Conservation (phyloP, 2,329 filamentous ascomycete genomes). For the Aureobasidium sp. region DNA sequence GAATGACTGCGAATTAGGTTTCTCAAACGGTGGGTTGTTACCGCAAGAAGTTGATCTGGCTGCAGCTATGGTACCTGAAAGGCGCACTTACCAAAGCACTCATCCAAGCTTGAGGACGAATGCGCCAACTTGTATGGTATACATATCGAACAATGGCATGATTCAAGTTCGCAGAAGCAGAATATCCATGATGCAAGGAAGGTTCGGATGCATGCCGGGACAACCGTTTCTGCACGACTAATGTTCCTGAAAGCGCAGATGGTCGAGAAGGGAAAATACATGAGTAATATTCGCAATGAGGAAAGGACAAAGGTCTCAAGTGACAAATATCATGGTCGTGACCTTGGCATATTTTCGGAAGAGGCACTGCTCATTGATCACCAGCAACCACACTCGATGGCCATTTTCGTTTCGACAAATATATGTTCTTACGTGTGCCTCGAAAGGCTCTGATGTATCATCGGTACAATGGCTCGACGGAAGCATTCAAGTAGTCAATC, state of each 20-base stretch:
- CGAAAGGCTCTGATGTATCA: too few species aligned
- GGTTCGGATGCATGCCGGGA: not conserved
- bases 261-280: not conserved
- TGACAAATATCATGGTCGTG: not conserved
- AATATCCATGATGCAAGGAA: not conserved
- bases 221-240: not conserved
- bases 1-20: not conserved
- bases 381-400: not conserved
- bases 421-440: too few species aligned
- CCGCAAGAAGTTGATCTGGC: not conserved
- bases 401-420: not conserved
- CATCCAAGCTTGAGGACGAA: not conserved
- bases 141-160: not conserved
- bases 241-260: not conserved
- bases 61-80: not conserved
- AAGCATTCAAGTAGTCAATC: too few species aligned
- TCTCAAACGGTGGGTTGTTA: not conserved
- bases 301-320: not conserved
- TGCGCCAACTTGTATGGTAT: not conserved
- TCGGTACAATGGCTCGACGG: too few species aligned
- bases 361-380: not conserved
- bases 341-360: not conserved
- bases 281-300: not conserved
- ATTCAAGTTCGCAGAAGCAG: not conserved
- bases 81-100: too few species aligned